Evolutionary conservation across 331 rosid genomes (phyloP).

Genomic region (Saraca asoca): DNA sequence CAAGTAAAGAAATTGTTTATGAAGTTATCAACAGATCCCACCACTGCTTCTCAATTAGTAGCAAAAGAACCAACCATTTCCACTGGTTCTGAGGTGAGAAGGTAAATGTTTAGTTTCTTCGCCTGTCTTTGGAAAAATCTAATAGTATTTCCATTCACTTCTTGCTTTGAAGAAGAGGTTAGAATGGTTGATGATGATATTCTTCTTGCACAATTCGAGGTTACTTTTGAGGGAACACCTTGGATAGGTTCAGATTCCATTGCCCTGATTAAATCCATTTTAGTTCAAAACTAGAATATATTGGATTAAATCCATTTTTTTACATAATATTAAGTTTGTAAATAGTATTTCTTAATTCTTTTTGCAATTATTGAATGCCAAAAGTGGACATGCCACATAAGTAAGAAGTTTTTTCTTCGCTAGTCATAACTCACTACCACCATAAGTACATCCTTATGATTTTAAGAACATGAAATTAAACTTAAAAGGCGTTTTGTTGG

Average conservation of each 20-base stretch:
- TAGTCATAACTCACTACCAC: too few species aligned
- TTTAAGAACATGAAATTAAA: too few species aligned
- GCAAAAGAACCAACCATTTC: slow-evolving; percentile 79
- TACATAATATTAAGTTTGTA: too few species aligned
- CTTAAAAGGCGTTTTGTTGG: too few species aligned
- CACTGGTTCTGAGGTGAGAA: slow-evolving; percentile 90
- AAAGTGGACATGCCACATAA: too few species aligned
- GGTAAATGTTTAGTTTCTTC: slow-evolving; percentile 5
- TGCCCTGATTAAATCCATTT: too few species aligned
- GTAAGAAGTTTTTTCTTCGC: too few species aligned
- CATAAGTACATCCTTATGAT: too few species aligned
- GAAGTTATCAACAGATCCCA: slow-evolving; percentile 77
- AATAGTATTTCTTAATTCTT: too few species aligned
- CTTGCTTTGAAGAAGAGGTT: slow-evolving; percentile 54
- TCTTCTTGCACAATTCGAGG: slow-evolving; percentile 85
- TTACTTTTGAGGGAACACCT: slow-evolving; percentile 90
- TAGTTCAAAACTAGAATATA: too few species aligned
- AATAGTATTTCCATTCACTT: neutral
- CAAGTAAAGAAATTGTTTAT: slow-evolving; percentile 71
- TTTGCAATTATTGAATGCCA: too few species aligned
- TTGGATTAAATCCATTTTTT: too few species aligned
- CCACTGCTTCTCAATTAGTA: slow-evolving; percentile 81
- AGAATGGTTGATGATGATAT: slow-evolving; percentile 85
- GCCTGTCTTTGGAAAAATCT: neutral
- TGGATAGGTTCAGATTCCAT: slow-evolving; percentile 98